Conservation (phyloP, 2,329 filamentous ascomycete genomes). For the Pseudogymnoascus destructans region DNA sequence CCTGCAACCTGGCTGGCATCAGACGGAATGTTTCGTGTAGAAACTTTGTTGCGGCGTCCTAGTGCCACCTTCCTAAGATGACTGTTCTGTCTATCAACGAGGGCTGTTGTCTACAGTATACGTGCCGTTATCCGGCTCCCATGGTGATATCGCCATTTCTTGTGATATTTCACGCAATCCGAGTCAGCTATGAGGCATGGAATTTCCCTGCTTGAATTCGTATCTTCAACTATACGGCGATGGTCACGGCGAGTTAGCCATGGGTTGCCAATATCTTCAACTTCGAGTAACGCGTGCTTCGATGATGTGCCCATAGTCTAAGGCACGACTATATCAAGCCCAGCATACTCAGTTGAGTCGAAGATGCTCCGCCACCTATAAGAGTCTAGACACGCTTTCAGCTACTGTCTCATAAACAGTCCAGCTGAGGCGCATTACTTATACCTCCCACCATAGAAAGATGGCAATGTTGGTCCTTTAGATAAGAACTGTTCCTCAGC, state of each 20-base stretch:
- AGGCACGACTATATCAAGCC: neutral
- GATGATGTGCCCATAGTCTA: neutral
- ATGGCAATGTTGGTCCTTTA: too few relatives aligned
- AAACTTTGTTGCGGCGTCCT: neutral
- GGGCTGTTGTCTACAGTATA: neutral
- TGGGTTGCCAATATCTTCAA: neutral
- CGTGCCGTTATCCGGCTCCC: neutral
- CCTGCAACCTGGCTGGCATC: neutral
- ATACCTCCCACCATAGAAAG: neutral
- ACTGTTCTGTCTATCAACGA: neutral
- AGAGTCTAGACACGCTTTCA: neutral
- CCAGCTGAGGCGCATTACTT: neutral
- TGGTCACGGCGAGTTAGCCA: neutral
- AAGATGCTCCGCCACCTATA: neutral
- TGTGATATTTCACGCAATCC: neutral
- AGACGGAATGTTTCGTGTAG: neutral
- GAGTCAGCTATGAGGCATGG: neutral
- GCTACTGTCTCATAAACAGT: neutral
- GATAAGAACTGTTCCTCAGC: too few relatives aligned
- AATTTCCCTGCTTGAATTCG: neutral
- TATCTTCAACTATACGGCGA: neutral
- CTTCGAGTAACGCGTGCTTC: neutral
- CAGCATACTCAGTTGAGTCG: neutral
- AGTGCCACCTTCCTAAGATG: neutral
- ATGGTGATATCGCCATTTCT: neutral